A percentile compares a stretch with the other conserved stretches of the same genome.
phyloP scores from a whole-genome alignment of 192 early-diverging fungal species.

The Entophlyctis helioformis region DNA sequence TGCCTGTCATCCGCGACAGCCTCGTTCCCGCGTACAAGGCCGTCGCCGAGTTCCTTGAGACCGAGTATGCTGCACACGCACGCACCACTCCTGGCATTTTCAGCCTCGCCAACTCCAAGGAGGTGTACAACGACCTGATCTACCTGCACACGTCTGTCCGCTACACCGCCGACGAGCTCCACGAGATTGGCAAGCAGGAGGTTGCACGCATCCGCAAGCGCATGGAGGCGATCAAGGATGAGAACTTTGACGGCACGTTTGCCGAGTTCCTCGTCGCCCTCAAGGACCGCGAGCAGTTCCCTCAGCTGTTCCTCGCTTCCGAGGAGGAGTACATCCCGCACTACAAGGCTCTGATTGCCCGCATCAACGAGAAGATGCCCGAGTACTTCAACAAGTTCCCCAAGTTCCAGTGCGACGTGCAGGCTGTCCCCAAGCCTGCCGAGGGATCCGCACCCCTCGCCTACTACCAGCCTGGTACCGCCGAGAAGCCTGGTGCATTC shows the following conservation, averaged over 20 bases:
- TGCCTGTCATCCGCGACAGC: conserved; percentile 7
- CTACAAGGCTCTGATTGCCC: conserved; percentile 7
- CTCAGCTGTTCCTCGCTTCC: conserved; percentile 15
- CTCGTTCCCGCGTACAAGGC: conserved; percentile 9
- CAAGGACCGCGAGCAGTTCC: conserved; percentile 17
- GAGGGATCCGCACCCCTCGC: conserved; percentile 8
- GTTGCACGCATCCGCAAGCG: conserved; percentile 16
- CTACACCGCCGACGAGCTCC: conserved; percentile 20
- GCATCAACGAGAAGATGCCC: conserved; percentile 13
- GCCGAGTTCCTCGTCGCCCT: conserved; percentile 15
- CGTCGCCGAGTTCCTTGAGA: conserved; percentile 12
- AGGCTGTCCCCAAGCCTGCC: conserved; percentile 8
- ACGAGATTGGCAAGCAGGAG: conserved; percentile 25
- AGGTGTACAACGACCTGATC: conserved; percentile 14
- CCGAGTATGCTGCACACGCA: conserved; percentile 19
- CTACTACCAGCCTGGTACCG: conserved; percentile 13
- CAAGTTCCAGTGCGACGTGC: conserved; percentile 12
- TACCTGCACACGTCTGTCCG: conserved; percentile 11
- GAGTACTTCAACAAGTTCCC: conserved; percentile 17
- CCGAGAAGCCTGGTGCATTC: conserved; percentile 7
- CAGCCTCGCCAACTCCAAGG: conserved; percentile 11
- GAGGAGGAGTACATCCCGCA: conserved; percentile 10
- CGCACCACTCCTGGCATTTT: conserved; percentile 12
- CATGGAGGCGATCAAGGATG: conserved; percentile 18
- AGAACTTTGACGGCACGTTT: conserved; percentile 14